Evolutionary conservation across 2,329 filamentous ascomycete genomes (phyloP), one percentile per base, ranked within the genome.

Genomic region (Cercospora citrullina): DNA sequence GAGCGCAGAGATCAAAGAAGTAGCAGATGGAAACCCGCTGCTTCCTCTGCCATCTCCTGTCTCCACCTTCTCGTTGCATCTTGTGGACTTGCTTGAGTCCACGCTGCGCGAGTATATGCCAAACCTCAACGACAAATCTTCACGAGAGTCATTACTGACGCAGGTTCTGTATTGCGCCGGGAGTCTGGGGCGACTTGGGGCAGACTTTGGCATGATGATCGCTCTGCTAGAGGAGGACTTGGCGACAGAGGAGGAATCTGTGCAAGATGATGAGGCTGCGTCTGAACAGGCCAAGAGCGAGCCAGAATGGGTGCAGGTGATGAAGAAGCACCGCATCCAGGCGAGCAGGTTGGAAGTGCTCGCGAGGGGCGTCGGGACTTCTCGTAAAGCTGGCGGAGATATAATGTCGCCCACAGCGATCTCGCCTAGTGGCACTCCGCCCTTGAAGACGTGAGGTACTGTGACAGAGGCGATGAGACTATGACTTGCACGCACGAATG

Each of bases 101-200:
- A 95, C 92, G 0, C 81, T 97, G 58, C 86, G 87, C 64, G 80
- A 81, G 14, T 97, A 97, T 78, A 83, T 98, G 2, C 92, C 93
- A 0, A 92, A 91, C 60, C 88, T 98, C 3, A 87, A 87, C 72
- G 94, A 97, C 75, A 89, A 90, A 70, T 87, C 90, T 26, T 90
- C 91, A 0, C 84, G 93, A 33, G 94, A 98, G 77, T 96, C 93
- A 76, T 85, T 98, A 64, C 81, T 97, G 42, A 98, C 94, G 0
- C 94, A 98, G 78, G 91, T 97, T 0, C 82, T 98, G 8, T 98
- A 97, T 80, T 96, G 93, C 74, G 94, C 94, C 0, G 92, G 93
- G 57, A 97, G 94, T 80, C 82, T 99, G 60, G 94, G 94, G 0
- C 87, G 95, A 58, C 82, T 98, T 0, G 95, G 95, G 2, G 94